A percentile compares a stretch with the other conserved stretches of the same genome.
Evolutionary conservation across 2,329 filamentous ascomycete species (phyloP).

Genomic region (Ustulina deusta): DNA sequence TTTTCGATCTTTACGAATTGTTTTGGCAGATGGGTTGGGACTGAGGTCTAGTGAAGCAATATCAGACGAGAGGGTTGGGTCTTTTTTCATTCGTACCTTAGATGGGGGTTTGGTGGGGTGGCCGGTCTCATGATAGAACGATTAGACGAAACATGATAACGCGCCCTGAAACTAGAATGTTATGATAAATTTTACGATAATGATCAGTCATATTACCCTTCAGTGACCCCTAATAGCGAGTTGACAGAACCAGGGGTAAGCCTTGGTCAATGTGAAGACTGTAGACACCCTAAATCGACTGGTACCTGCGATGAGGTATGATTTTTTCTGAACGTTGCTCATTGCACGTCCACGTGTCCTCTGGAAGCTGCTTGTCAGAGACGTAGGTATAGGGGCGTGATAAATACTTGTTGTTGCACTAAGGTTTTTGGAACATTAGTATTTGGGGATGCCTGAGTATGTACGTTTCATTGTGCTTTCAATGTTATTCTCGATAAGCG

Average conservation of each 20-base stretch:
- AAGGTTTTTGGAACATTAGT: too few species aligned
- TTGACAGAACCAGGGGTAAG: neutral
- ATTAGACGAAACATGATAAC: conserved; percentile 2
- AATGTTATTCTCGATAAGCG: too few species aligned
- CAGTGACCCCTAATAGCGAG: neutral
- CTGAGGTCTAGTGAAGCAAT: neutral
- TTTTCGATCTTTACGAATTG: neutral
- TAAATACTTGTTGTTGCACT: too few species aligned
- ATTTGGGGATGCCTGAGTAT: too few species aligned
- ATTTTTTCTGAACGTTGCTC: neutral
- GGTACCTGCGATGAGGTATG: neutral
- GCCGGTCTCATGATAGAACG: neutral
- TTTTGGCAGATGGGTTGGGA: neutral
- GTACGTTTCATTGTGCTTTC: too few species aligned
- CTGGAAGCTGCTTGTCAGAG: too few species aligned
- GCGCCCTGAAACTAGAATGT: neutral
- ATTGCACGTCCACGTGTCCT: neutral
- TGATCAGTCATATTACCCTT: neutral
- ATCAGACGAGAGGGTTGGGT: neutral
- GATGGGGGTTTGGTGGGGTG: neutral
- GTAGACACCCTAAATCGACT: neutral
- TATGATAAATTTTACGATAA: neutral
- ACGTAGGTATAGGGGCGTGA: too few species aligned
- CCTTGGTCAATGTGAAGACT: too few species aligned
- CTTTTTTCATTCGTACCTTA: neutral